phyloP scores from a whole-genome alignment of 257 asterid genomes.

The Solanum commersonii region DNA sequence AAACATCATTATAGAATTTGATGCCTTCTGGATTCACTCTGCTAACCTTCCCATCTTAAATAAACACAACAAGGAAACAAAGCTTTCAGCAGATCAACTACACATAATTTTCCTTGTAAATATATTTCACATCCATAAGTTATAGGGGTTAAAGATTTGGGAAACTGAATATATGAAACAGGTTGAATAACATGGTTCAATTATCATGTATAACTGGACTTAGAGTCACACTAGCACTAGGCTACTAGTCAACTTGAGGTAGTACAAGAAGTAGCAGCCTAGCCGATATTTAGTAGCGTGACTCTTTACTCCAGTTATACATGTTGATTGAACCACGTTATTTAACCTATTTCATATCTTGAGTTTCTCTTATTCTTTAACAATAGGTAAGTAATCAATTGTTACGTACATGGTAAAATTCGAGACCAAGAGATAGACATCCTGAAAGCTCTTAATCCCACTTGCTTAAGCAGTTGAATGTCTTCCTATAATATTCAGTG shows the following conservation, averaged over 20 bases:
- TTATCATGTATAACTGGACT: background rate
- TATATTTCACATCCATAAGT: background rate
- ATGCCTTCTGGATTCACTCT: conserved; percentile 24
- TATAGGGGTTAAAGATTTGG: background rate
- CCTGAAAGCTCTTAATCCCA: conserved; percentile 11
- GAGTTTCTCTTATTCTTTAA: too few species aligned
- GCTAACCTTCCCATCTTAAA: conserved; percentile 21
- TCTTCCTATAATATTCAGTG: conserved; percentile 6
- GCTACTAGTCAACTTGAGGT: background rate
- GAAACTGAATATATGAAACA: background rate
- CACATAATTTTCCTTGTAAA: background rate
- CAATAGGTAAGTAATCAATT: background rate
- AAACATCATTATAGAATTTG: conserved; percentile 22
- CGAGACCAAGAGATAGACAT: conserved; percentile 34
- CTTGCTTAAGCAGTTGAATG: conserved; percentile 1
- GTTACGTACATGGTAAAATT: conserved; percentile 18
- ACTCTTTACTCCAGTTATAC: background rate
- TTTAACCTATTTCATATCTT: background rate
- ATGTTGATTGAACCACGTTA: background rate
- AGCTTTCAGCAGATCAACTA: background rate
- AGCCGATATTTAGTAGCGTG: background rate
- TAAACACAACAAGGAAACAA: background rate
- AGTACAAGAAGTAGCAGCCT: background rate
- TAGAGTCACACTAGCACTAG: background rate
- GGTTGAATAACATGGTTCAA: background rate